phyloP scores from a whole-genome alignment of 2,329 filamentous ascomycete genomes.

The Aureobasidium lini region DNA sequence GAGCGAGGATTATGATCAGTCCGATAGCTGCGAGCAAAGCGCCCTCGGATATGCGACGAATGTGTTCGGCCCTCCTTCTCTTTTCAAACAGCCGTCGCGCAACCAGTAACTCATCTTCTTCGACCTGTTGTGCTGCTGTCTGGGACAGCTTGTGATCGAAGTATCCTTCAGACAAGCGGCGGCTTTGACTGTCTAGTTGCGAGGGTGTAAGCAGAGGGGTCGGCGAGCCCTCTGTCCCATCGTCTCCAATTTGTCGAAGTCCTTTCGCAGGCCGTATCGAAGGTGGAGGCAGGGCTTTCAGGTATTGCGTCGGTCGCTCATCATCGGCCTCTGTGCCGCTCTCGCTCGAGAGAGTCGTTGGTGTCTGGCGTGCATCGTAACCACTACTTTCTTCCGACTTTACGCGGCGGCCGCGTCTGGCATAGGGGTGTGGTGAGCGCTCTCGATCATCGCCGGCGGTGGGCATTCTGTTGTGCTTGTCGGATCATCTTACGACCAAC shows the following conservation, averaged over 20 bases:
- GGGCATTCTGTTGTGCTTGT: background rate
- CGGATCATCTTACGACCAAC: conserved; percentile 1
- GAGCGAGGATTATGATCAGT: conserved; percentile 35
- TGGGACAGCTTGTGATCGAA: conserved; percentile 23
- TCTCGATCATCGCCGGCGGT: conserved; percentile 10
- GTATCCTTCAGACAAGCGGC: conserved; percentile 30
- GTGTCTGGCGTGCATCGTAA: conserved; percentile 18
- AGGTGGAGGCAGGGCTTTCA: conserved; percentile 78
- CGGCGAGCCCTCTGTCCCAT: conserved; percentile 27
- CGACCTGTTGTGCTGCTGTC: conserved; percentile 26
- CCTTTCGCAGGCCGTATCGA: conserved; percentile 69
- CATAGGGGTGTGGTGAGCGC: conserved; percentile 16
- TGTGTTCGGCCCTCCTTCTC: conserved; percentile 84
- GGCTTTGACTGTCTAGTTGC: conserved; percentile 41
- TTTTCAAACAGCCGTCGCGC: conserved; percentile 67
- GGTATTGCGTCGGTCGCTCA: conserved; percentile 60
- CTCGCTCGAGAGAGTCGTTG: conserved; percentile 60
- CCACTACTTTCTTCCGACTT: conserved; percentile 11
- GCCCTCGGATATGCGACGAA: conserved; percentile 53
- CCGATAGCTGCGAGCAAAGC: conserved; percentile 47
- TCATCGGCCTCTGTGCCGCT: conserved; percentile 95
- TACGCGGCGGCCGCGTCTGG: conserved; percentile 3
- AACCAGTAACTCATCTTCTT: conserved; percentile 36
- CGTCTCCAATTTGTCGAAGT: conserved; percentile 48
- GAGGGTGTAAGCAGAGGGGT: conserved; percentile 40